A percentile compares a stretch with the other conserved stretches of the same genome.
These are phyloP conservation scores for Candida multigemmis DNA, from an alignment of 805 yeast genomes.

Conservation along the genomic window DNA sequence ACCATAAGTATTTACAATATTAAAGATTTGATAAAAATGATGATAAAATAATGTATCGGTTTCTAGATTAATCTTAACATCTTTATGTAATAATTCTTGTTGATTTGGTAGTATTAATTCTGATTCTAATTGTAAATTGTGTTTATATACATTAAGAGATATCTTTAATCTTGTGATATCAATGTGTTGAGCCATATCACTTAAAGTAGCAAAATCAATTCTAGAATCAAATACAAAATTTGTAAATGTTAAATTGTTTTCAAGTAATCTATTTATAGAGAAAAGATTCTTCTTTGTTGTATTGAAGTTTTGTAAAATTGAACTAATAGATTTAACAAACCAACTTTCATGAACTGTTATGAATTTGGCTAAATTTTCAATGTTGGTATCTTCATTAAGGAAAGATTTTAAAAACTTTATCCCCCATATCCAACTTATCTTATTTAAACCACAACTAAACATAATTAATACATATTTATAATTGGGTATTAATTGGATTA, in stretches of 20 bases:
- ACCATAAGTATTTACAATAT: conserved; percentile 37
- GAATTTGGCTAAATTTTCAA: conserved; percentile 43
- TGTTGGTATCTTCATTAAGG: conserved; percentile 40
- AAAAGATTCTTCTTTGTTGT: conserved; percentile 22
- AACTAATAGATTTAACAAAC: conserved; percentile 73
- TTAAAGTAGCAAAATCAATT: conserved; percentile 39
- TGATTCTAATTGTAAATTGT: conserved; percentile 46
- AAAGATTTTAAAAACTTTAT: conserved; percentile 44
- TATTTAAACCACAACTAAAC: conserved; percentile 74
- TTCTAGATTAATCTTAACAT: conserved; percentile 1
- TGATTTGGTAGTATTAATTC: conserved; percentile 7
- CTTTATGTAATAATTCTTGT: conserved; percentile 5
- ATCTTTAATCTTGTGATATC: conserved; percentile 75
- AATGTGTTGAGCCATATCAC: conserved; percentile 48
- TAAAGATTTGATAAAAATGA: conserved; percentile 44
- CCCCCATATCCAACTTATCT: conserved; percentile 65
- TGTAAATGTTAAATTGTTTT: conserved; percentile 5
- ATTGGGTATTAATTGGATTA: conserved; percentile 51
- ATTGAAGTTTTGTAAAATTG: conserved; percentile 54
- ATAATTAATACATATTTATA: conserved; percentile 60
- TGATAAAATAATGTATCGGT: conserved; percentile 4
- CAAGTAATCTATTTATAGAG: conserved; percentile 16
- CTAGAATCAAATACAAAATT: background rate
- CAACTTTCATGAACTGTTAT: conserved; percentile 87
- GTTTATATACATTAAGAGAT: conserved; percentile 64